Base-by-base conservation (phyloP, 2,329 filamentous ascomycete genomes). In the Diaporthe batatas region DNA sequence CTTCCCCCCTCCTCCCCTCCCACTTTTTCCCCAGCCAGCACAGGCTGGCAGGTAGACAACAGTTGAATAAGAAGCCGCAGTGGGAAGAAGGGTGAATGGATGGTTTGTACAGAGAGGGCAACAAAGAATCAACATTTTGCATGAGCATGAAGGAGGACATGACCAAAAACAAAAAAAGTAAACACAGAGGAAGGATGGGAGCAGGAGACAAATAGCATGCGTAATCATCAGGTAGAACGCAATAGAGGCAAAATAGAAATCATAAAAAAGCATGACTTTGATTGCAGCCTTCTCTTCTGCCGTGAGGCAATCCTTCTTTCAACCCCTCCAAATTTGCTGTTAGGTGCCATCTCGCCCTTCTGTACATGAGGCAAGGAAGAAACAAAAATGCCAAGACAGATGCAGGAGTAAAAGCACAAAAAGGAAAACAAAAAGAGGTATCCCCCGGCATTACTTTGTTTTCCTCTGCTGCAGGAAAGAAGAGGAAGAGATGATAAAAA, bases 361-460 rank as follows among this genome's bases (percentile, higher is more conserved):
- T 51, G 73, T 70, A 76, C 68, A 72, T 68, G 59, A 75, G 72
- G 74, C 69, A 47, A 47, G 68, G 36, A 72, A 73, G 62, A 72
- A 68, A 70, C 64, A 71, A 73, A 71, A 71, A 23, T 62, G 68
- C 69, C 57, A 53, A 54, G 55, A 71, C 32, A 23, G 32, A 67
- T 71, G 25, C 57, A 42, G 58, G 34, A 53, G 36, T 42, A 42
- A 25, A 25, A 57, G 34, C 55, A 57, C 12, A 71, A 36, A 55
- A 54, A 54, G n/a, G 25, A 39, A 62, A 25, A 42, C 29, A 34
- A 32, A 23, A 51, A 36, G 21, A 65, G n/a, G 62, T 6, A 81
- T 91, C 25, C 86, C 86, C 44, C 42, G 84, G 86, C 18, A 85
- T 85, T 6, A 89, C 88, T 86, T 90, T 68, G 79, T 89, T 10